Evolutionary conservation across 2,329 filamentous ascomycete genomes (phyloP).

Genomic region (Fusarium papillatum): DNA sequence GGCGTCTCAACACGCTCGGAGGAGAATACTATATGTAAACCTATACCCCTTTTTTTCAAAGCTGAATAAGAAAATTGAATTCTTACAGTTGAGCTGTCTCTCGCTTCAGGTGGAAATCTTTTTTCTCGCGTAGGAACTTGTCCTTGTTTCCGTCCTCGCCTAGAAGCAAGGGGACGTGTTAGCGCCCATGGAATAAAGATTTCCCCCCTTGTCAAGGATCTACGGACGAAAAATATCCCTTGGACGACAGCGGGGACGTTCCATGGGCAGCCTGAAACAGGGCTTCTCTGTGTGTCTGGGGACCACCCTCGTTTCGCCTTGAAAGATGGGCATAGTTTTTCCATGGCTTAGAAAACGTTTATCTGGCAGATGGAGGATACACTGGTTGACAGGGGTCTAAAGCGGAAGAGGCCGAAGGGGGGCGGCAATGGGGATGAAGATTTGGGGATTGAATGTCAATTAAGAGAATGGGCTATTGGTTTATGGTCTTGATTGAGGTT

Average conservation of each 20-base stretch:
- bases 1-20: constrained; percentile 39
- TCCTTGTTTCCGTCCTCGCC: not conserved
- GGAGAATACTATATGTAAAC: constrained; percentile 14
- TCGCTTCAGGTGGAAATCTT: not conserved
- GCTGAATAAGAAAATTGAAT: constrained; percentile 11
- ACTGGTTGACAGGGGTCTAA: constrained; percentile 9
- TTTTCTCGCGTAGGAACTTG: not conserved
- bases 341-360: constrained; percentile 35
- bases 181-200: constrained; percentile 1
- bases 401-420: not conserved
- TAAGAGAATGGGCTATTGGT: not conserved
- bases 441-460: not conserved
- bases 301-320: constrained; percentile 24
- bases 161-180: not conserved
- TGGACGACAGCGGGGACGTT: too few species aligned
- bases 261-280: constrained; percentile 32
- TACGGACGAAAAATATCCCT: constrained; percentile 11
- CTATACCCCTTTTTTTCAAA: constrained; percentile 9
- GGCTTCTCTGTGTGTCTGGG: constrained; percentile 14
- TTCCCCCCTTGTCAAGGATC: not conserved
- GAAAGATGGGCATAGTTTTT: constrained; percentile 30
- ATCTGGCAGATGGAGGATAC: constrained; percentile 13
- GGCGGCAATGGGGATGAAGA: not conserved
- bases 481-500: not conserved
- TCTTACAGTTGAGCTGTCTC: not conserved